These are phyloP conservation scores for Naganishia sp. DNA, from an alignment of 1,284 basidiomycete genomes.

Conservation along the genomic window DNA sequence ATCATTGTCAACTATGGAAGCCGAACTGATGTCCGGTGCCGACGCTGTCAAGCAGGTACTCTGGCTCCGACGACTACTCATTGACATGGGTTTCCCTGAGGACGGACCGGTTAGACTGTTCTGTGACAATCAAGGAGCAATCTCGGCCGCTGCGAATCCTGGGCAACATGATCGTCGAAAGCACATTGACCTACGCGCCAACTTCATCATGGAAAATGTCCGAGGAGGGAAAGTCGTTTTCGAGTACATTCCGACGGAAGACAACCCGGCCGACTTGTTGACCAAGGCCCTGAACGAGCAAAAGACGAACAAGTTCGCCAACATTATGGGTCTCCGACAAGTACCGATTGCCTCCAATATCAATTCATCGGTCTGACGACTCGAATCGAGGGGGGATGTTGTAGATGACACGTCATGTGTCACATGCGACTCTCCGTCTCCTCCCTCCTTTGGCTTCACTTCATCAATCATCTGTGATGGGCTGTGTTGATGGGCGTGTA, in stretches of 20 bases:
- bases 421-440: too few species aligned
- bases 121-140: slow-evolving; percentile 20
- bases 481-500: too few species aligned
- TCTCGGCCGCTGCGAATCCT: slow-evolving; percentile 11
- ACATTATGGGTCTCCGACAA: background rate
- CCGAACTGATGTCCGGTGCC: slow-evolving; percentile 56
- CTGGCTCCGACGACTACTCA: slow-evolving; percentile 49
- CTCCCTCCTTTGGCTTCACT: too few species aligned
- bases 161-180: slow-evolving; percentile 10
- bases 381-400: slow-evolving; percentile 15
- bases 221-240: background rate
- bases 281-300: slow-evolving; percentile 26
- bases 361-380: too few species aligned
- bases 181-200: slow-evolving; percentile 26
- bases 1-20: slow-evolving; percentile 52
- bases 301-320: background rate
- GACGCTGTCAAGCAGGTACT: slow-evolving; percentile 56
- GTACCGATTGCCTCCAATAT: background rate
- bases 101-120: slow-evolving; percentile 3
- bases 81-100: slow-evolving; percentile 35
- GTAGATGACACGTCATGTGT: too few species aligned
- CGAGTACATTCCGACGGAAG: background rate
- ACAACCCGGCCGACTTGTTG: slow-evolving; percentile 17
- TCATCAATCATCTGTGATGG: too few species aligned
- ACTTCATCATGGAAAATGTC: slow-evolving; percentile 37